Evolutionary conservation across 805 yeast genomes (phyloP).

Genomic region (Pichia heedii): DNA sequence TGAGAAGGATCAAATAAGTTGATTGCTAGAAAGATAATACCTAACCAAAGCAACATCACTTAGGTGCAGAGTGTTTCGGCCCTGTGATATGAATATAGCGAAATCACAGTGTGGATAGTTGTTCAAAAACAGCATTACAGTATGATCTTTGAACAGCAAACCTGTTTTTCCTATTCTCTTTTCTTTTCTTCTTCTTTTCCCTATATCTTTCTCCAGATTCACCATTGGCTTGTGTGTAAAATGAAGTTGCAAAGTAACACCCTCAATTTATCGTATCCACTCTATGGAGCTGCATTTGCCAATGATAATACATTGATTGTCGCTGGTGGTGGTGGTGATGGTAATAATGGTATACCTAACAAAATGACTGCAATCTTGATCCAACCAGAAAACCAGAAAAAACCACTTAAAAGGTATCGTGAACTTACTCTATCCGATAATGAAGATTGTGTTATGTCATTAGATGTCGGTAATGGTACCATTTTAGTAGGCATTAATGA

Average conservation of each 20-base stretch:
- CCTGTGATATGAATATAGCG: too few species aligned
- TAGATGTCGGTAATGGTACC: constrained; percentile 47
- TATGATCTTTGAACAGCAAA: too few species aligned
- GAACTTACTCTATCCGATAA: constrained; percentile 44
- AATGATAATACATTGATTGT: constrained; percentile 52
- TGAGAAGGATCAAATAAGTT: too few species aligned
- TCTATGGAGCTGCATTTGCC: constrained; percentile 69
- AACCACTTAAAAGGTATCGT: constrained; percentile 47
- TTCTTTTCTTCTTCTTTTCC: background rate
- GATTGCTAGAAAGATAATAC: too few species aligned
- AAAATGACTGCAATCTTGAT: constrained; percentile 61
- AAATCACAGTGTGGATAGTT: too few species aligned
- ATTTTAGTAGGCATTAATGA: constrained; percentile 76
- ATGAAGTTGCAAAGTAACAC: constrained; percentile 22
- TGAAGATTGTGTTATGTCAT: constrained; percentile 84
- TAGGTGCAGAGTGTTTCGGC: too few species aligned
- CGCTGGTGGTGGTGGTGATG: constrained; percentile 96
- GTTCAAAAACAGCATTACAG: too few species aligned
- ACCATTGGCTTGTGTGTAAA: too few species aligned
- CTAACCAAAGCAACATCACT: too few species aligned
- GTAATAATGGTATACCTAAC: constrained; percentile 81
- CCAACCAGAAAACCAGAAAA: constrained; percentile 40
- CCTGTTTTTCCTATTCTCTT: too few species aligned
- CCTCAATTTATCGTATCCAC: constrained; percentile 54
- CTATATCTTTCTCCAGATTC: too few species aligned